phyloP scores from a whole-genome alignment of 192 early-diverging fungal genomes.

The Gamsiella multidivaricata region DNA sequence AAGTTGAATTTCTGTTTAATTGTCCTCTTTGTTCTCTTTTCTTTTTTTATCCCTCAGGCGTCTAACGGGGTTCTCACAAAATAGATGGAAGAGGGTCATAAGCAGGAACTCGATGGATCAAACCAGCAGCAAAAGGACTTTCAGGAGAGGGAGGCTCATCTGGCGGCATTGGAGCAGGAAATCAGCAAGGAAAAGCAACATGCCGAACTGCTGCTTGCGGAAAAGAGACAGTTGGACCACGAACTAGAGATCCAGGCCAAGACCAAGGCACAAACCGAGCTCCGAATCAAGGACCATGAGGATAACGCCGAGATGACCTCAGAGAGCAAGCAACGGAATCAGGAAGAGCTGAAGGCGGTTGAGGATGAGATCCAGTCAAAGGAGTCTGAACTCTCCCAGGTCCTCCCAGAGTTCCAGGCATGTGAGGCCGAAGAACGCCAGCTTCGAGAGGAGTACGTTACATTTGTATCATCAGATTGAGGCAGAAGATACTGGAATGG shows the following conservation, averaged over 20 bases:
- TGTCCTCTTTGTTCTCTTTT: neutral
- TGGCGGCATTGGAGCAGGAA: slow-evolving; percentile 62
- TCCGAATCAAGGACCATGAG: slow-evolving; percentile 85
- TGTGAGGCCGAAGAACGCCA: slow-evolving; percentile 66
- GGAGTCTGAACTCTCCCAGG: slow-evolving; percentile 69
- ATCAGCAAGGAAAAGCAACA: slow-evolving; percentile 72
- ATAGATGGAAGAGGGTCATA: slow-evolving; percentile 56
- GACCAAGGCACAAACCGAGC: slow-evolving; percentile 80
- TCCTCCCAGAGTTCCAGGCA: slow-evolving; percentile 75
- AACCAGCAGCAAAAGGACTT: slow-evolving; percentile 68
- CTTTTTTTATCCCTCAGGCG: slow-evolving; percentile 17
- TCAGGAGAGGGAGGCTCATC: slow-evolving; percentile 63
- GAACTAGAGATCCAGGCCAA: slow-evolving; percentile 83
- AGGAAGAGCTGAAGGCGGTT: slow-evolving; percentile 52
- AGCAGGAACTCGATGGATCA: slow-evolving; percentile 57
- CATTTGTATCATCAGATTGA: too few species aligned
- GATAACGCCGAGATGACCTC: slow-evolving; percentile 56
- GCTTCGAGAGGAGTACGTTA: slow-evolving; percentile 72
- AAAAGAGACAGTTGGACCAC: slow-evolving; percentile 76
- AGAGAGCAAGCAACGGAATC: slow-evolving; percentile 33
- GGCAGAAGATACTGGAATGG: too few species aligned
- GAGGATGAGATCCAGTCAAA: slow-evolving; percentile 70
- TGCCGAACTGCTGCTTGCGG: slow-evolving; percentile 71
- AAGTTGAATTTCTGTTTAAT: slow-evolving; percentile 11
- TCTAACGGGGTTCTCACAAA: slow-evolving; percentile 33